Evolutionary conservation across 164 flowering plant genomes (phyloP).

Genomic region (Dillenia turbinata): DNA sequence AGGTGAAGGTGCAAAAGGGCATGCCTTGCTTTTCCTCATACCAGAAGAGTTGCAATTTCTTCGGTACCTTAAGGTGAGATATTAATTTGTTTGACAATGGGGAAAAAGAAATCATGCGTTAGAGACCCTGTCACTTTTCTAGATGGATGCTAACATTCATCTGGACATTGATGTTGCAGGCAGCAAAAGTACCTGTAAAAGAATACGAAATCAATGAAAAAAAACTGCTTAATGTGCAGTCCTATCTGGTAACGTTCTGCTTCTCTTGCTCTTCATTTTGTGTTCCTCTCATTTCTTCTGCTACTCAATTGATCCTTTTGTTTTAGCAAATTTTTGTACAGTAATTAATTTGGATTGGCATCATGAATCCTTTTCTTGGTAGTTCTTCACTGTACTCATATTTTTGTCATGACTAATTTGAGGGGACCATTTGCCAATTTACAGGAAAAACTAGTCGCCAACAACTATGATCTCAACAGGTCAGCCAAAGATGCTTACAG

Average conservation of each 20-base stretch:
- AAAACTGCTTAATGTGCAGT: slow-evolving; percentile 76
- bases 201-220: slow-evolving; percentile 67
- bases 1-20: slow-evolving; percentile 93
- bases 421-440: slow-evolving; percentile 1
- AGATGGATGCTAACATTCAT: background rate
- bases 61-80: slow-evolving; percentile 69
- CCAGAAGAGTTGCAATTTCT: slow-evolving; percentile 90
- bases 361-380: slow-evolving; percentile 36
- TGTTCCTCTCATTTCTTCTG: background rate
- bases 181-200: slow-evolving; percentile 79
- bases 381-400: slow-evolving; percentile 1
- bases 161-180: slow-evolving; percentile 29
- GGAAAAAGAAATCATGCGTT: background rate
- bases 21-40: slow-evolving; percentile 78
- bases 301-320: too few species aligned
- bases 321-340: too few species aligned
- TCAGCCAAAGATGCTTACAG: slow-evolving; percentile 95
- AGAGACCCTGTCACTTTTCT: background rate
- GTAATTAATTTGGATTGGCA: too few species aligned
- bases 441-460: slow-evolving; percentile 77
- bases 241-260: slow-evolving; percentile 56
- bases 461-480: slow-evolving; percentile 64
- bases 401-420: background rate
- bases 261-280: background rate
- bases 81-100: background rate